Conservation (phyloP, 805 yeast species). For the Schwanniomyces polymorphus region DNA sequence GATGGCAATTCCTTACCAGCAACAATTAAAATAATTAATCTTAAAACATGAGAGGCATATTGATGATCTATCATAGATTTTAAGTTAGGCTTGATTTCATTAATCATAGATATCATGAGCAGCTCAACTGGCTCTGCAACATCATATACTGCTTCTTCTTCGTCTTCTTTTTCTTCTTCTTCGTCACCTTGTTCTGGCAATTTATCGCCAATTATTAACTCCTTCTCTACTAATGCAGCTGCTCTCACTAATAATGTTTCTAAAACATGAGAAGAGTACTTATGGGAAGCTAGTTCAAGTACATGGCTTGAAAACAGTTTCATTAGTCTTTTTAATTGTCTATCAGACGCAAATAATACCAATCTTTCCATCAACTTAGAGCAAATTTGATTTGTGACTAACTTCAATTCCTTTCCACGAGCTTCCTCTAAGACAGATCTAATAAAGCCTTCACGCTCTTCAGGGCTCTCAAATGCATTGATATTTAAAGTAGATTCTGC, state of each 20-base stretch:
- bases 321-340: conserved; percentile 65
- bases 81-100: conserved; percentile 63
- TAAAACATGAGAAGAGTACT: conserved; percentile 90
- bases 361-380: conserved; percentile 90
- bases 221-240: conserved; percentile 76
- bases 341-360: conserved; percentile 62
- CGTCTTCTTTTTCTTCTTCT: conserved; percentile 31
- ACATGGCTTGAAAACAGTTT: conserved; percentile 72
- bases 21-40: conserved; percentile 68
- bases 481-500: conserved; percentile 86
- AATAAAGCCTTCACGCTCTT: conserved; percentile 73
- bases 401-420: conserved; percentile 83
- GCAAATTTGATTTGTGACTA: conserved; percentile 92
- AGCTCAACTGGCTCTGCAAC: conserved; percentile 61
- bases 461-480: conserved; percentile 71
- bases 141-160: conserved; percentile 32
- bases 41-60: conserved; percentile 85
- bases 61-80: conserved; percentile 65
- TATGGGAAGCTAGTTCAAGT: conserved; percentile 76
- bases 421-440: conserved; percentile 81
- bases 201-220: conserved; percentile 48
- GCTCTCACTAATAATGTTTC: conserved; percentile 79
- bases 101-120: conserved; percentile 60
- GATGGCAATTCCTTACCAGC: conserved; percentile 81
- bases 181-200: conserved; percentile 4